Evolutionary conservation across 2,329 filamentous ascomycete genomes (phyloP), one percentile per base, ranked within the genome.

Genomic region (Diplodia seriata): DNA sequence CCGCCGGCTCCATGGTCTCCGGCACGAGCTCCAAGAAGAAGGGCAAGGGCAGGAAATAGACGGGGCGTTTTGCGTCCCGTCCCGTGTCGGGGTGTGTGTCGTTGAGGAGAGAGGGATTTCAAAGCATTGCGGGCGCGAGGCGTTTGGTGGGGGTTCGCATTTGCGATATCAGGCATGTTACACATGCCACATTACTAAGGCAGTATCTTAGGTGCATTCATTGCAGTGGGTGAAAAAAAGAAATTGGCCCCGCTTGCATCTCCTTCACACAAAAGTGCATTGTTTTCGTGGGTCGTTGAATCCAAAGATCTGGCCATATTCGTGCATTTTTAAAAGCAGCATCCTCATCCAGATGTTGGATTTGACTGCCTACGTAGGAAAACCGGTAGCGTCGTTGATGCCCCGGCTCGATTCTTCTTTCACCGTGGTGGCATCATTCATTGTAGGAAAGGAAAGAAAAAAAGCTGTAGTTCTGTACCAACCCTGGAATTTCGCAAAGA

Each of bases 31-130:
- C 66, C 33, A 79, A 78, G 72, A 84, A 87, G 81, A 88, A 86
- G 83, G 90, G 88, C 84, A 90, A 88, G 82, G 84, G 82, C 67
- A 90, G 89, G 84, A 87, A 89, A 78, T 89, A 77, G 80, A 77
- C 54, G 12, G 23, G 23, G 26, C 26, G 26, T 26, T 62, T 62
- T 23, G 23, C 55, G 33, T 26, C 20, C 47, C 61, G 80, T 76
- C 26, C 9, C 79, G 79, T 18, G 57, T 59, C 11, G 49, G 36
- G 36, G 15, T 15, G 55, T 15, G 55, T 38, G 43, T 54, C 53
- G 26, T 66, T 23, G 50, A 54, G 40, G 50, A 54, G 40, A 12
- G 38, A 29, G 53, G 36, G 36, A 38, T 38, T 38, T 40, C 26
- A 26, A 23, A 53, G 66, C 66, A 61, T 67, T 67, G 55, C 55